These are phyloP conservation scores for Stemphylium lycopersici DNA, from an alignment of 2,329 filamentous ascomycete species.

Conservation along the genomic window DNA sequence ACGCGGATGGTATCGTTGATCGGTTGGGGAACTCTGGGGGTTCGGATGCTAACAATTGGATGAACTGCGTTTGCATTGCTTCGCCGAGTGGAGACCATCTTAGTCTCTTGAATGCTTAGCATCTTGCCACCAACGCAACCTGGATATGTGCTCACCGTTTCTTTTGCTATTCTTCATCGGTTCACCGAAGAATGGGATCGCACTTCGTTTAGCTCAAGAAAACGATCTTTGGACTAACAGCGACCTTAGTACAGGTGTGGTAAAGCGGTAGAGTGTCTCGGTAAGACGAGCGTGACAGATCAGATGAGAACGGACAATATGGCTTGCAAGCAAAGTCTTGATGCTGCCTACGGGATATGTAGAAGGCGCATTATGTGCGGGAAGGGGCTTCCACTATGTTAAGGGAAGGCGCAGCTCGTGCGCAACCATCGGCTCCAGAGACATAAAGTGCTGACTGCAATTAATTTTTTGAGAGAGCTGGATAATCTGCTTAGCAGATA, in stretches of 20 bases:
- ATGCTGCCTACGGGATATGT: conserved; percentile 11
- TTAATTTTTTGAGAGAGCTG: too few species aligned
- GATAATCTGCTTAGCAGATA: neutral
- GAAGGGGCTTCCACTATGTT: conserved; percentile 15
- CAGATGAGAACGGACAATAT: neutral
- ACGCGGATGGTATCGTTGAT: conserved; percentile 1
- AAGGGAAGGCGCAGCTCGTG: conserved; percentile 10
- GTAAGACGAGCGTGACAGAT: neutral
- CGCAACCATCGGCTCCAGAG: neutral
- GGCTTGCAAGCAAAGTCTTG: conserved; percentile 4
- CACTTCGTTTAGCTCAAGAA: neutral
- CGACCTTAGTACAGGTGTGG: neutral
- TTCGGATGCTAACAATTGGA: neutral
- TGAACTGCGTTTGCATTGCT: conserved; percentile 11
- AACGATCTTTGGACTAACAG: neutral
- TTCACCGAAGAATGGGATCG: neutral
- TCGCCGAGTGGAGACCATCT: conserved; percentile 19
- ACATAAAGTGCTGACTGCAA: too few species aligned
- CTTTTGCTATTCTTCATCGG: neutral
- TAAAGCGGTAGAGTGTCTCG: neutral
- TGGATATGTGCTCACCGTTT: neutral
- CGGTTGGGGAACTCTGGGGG: neutral
- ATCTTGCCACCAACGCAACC: neutral
- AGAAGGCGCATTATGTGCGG: conserved; percentile 19
- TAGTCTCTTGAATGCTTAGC: neutral